Conservation (phyloP, 495 filamentous ascomycete genomes). For the Daldinia grandis region DNA sequence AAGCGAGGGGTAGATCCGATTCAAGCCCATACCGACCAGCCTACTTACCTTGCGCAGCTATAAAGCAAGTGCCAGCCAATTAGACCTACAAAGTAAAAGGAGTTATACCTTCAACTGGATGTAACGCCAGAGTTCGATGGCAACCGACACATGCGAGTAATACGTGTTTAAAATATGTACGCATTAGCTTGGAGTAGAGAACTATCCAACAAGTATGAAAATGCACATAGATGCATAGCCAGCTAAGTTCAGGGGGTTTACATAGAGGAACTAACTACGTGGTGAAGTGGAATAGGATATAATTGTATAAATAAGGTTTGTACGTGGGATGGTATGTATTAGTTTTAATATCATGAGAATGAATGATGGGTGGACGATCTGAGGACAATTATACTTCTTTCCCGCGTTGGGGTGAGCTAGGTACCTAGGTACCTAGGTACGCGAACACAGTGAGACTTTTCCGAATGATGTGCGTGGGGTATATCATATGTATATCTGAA, state of each 20-base stretch:
- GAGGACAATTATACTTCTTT: not conserved
- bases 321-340: constrained; percentile 2
- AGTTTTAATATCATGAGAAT: not conserved
- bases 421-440: too few relatives aligned
- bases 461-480: not conserved
- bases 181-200: constrained; percentile 4
- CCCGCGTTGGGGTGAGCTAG: not conserved
- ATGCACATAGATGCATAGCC: not conserved
- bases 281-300: not conserved
- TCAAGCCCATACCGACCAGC: constrained; percentile 19
- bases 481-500: not conserved
- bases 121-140: constrained; percentile 16
- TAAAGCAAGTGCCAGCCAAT: constrained; percentile 9
- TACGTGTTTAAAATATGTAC: constrained; percentile 6
- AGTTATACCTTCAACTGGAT: constrained; percentile 20
- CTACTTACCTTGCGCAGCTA: constrained; percentile 1
- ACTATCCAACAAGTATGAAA: not conserved
- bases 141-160: constrained; percentile 33
- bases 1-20: constrained; percentile 39
- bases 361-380: not conserved
- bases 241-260: not conserved
- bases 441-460: not conserved
- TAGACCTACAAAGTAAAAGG: constrained; percentile 12
- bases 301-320: not conserved
- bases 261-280: not conserved